phyloP scores from a whole-genome alignment of 495 filamentous ascomycete species.

The Neurospora tetraspora region DNA sequence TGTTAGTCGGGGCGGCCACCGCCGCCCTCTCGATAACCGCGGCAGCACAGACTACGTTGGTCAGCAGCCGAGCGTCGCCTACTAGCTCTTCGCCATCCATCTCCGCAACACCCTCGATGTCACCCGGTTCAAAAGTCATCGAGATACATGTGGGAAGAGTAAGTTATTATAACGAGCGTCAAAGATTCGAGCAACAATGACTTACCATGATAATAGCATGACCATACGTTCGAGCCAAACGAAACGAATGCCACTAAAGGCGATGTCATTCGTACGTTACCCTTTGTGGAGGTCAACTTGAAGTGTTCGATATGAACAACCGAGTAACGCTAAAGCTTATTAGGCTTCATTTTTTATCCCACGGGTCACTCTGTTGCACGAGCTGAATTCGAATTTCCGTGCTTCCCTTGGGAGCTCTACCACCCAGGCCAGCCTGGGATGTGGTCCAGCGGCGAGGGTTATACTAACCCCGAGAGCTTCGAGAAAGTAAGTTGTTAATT shows the following conservation, averaged over 20 bases:
- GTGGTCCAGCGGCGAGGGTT: not conserved
- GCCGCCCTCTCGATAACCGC: conserved; percentile 1
- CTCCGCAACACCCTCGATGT: conserved; percentile 4
- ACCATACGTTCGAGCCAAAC: not conserved
- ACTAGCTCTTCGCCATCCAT: not conserved
- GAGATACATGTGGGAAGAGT: conserved; percentile 24
- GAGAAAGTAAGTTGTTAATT: not conserved
- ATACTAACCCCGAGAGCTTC: not conserved
- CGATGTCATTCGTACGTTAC: not conserved
- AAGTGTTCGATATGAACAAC: not conserved
- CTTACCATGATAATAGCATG: not conserved
- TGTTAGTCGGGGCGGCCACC: conserved; percentile 1
- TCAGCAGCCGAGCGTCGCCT: not conserved
- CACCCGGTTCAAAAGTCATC: conserved; percentile 11
- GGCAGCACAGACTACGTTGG: conserved; percentile 3
- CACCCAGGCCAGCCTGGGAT: not conserved
- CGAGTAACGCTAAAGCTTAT: not conserved
- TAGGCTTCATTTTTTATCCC: not conserved
- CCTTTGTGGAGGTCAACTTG: not conserved
- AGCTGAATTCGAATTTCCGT: not conserved
- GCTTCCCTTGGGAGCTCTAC: not conserved
- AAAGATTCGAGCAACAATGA: not conserved
- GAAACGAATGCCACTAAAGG: not conserved
- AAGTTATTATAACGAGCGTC: conserved; percentile 2
- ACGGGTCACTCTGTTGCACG: not conserved